Evolutionary conservation across 1,284 basidiomycete species (phyloP).

Genomic region (Takashimella tepidaria): DNA sequence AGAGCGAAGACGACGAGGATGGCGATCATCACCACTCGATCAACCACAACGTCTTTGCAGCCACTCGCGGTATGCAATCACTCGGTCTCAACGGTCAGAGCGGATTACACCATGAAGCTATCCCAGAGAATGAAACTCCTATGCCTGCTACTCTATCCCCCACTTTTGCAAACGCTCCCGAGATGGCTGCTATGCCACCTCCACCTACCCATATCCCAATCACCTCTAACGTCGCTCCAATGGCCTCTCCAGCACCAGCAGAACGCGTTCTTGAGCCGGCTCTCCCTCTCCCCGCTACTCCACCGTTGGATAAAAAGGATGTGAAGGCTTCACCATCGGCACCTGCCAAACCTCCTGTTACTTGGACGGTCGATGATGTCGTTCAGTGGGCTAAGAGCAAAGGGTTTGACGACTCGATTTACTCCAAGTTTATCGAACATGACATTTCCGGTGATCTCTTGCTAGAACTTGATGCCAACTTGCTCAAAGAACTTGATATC

Average conservation of each 20-base stretch:
- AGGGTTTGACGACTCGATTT: conserved; percentile 77
- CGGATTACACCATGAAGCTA: neutral
- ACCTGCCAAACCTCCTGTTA: conserved; percentile 50
- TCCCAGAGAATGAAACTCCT: neutral
- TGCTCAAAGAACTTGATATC: conserved; percentile 96
- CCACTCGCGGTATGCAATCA: neutral
- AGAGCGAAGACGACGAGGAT: conserved; percentile 48
- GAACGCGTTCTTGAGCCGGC: conserved; percentile 15
- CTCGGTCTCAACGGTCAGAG: neutral
- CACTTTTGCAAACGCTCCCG: neutral
- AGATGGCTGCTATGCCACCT: conserved; percentile 1
- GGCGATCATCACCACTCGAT: neutral
- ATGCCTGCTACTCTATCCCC: neutral
- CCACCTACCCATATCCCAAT: conserved; percentile 2
- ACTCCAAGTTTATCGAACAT: conserved; percentile 79
- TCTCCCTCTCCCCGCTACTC: conserved; percentile 20
- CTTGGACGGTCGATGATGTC: conserved; percentile 87
- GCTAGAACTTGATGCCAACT: conserved; percentile 83
- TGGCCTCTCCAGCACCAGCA: neutral
- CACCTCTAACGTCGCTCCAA: neutral
- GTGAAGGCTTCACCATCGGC: conserved; percentile 4
- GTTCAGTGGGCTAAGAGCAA: conserved; percentile 79
- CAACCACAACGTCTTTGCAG: neutral
- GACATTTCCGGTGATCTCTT: conserved; percentile 97
- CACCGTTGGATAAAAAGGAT: conserved; percentile 12